phyloP scores from a whole-genome alignment of 192 early-diverging fungal species.

The Irineochytrium annulatum region DNA sequence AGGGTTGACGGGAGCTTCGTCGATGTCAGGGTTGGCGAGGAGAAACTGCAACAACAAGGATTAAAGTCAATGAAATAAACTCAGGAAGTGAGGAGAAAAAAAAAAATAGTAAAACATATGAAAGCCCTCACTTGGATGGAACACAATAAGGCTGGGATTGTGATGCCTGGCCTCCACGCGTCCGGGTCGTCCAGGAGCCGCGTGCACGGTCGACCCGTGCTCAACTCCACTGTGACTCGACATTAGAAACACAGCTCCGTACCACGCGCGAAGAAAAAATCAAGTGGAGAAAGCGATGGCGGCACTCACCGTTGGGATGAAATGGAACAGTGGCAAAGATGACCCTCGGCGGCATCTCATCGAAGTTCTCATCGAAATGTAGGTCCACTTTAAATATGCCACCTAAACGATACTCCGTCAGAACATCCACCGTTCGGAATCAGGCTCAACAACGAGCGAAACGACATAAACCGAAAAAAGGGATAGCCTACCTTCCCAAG shows the following conservation, averaged over 20 bases:
- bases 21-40: slow-evolving; percentile 39
- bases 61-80: neutral
- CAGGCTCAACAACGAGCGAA: neutral
- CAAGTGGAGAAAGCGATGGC: neutral
- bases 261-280: no score
- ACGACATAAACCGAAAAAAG: neutral
- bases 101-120: neutral
- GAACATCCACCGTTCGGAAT: no score
- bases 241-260: no score
- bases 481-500: slow-evolving; percentile 42
- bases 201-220: slow-evolving; percentile 37
- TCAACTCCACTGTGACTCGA: slow-evolving; percentile 40
- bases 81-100: no score
- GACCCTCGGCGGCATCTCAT: slow-evolving; percentile 44
- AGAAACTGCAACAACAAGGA: slow-evolving; percentile 18
- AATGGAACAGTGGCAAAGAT: slow-evolving; percentile 52
- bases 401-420: no score
- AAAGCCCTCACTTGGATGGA: slow-evolving; percentile 34
- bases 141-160: slow-evolving; percentile 27
- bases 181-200: slow-evolving; percentile 30
- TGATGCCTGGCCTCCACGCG: slow-evolving; percentile 36
- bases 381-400: slow-evolving; percentile 40
- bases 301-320: slow-evolving; percentile 44
- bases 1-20: slow-evolving; percentile 38
- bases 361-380: slow-evolving; percentile 40